Conservation (phyloP, 1,139 yeast species). For the Taphrina communis region DNA sequence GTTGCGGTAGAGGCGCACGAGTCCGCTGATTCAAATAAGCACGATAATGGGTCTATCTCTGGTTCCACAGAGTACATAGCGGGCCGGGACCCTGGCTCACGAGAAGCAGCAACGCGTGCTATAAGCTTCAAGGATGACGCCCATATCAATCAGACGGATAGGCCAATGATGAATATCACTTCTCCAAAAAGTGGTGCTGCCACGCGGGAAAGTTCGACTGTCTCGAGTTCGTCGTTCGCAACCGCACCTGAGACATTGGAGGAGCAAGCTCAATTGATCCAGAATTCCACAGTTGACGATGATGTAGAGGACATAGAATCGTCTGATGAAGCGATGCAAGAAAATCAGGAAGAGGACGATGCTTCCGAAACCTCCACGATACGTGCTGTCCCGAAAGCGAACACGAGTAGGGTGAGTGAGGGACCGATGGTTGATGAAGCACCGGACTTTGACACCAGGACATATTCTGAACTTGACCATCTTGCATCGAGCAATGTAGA, state of each 20-base stretch:
- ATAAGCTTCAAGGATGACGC: slow-evolving; percentile 1
- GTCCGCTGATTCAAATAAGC: not conserved
- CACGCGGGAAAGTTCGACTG: slow-evolving; percentile 19
- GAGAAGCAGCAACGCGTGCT: not conserved
- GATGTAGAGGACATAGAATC: not conserved
- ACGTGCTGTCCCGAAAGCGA: slow-evolving; percentile 3
- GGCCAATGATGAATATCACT: slow-evolving; percentile 6
- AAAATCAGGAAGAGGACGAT: slow-evolving; percentile 2
- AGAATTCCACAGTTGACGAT: not conserved
- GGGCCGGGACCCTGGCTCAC: not conserved
- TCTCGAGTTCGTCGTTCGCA: slow-evolving; percentile 28
- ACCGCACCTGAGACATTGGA: slow-evolving; percentile 32
- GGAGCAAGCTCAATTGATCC: slow-evolving; percentile 22
- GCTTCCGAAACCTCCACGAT: slow-evolving; percentile 11
- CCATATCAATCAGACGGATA: not conserved
- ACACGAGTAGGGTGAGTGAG: not conserved
- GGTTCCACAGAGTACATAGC: too few species aligned
- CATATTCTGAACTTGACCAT: not conserved
- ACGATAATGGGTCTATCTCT: not conserved
- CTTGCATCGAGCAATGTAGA: not conserved
- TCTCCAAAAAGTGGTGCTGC: slow-evolving; percentile 15
- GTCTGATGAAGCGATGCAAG: not conserved
- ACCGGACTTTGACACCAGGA: not conserved
- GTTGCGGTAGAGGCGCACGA: not conserved
- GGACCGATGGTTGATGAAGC: not conserved